Conservation (phyloP, 2,329 filamentous ascomycete species). For the Cytospora leucostoma region DNA sequence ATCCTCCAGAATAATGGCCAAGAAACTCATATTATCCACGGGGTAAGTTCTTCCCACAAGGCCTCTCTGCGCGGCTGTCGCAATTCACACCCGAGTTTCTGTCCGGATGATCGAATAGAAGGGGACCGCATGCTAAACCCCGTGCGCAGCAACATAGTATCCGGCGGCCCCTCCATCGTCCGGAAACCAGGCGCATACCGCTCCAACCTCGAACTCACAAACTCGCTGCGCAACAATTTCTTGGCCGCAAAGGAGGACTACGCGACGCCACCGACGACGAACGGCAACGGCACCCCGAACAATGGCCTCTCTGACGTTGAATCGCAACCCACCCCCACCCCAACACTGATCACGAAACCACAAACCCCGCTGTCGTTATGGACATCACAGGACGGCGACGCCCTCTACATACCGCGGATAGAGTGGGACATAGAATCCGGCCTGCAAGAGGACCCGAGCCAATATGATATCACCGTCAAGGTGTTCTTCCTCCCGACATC, state of each 20-base stretch:
- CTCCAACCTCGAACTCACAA: slow-evolving; percentile 91
- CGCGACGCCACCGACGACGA: slow-evolving; percentile 34
- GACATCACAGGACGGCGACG: slow-evolving; percentile 64
- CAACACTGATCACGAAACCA: slow-evolving; percentile 32
- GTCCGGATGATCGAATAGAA: background rate
- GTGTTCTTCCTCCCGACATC: slow-evolving; percentile 85
- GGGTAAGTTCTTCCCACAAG: slow-evolving; percentile 19
- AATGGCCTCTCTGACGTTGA: slow-evolving; percentile 31
- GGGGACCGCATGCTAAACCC: slow-evolving; percentile 11
- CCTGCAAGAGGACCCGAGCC: slow-evolving; percentile 75
- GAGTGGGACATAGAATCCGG: slow-evolving; percentile 66
- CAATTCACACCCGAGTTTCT: background rate
- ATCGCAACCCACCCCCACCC: slow-evolving; percentile 22
- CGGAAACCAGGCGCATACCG: slow-evolving; percentile 75
- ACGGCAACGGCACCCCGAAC: slow-evolving; percentile 31
- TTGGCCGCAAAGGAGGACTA: slow-evolving; percentile 69
- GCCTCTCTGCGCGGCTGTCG: background rate
- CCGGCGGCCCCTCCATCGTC: slow-evolving; percentile 79
- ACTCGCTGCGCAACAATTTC: slow-evolving; percentile 84
- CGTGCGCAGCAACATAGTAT: slow-evolving; percentile 72
- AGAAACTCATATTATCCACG: slow-evolving; percentile 27
- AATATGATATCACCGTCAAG: slow-evolving; percentile 95
- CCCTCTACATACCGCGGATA: slow-evolving; percentile 76
- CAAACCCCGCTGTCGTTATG: slow-evolving; percentile 52
- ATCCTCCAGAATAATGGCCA: slow-evolving; percentile 24